Base-by-base conservation (phyloP, 257 asterid genomes). In the Eucommia ulmoides region DNA sequence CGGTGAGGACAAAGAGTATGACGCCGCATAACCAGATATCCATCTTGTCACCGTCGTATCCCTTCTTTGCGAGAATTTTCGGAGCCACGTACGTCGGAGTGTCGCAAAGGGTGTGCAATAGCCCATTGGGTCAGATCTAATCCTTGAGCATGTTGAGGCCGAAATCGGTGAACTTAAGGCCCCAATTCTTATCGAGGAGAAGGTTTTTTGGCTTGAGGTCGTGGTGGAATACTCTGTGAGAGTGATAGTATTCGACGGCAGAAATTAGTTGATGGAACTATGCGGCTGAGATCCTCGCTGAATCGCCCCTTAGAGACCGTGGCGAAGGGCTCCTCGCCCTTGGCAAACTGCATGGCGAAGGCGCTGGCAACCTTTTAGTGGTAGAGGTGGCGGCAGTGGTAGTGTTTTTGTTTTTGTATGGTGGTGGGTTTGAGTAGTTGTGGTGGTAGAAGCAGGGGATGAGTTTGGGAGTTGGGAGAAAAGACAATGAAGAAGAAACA, bases 51-150 rank as follows among this genome's bases (percentile, higher is more conserved):
- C 61, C 61, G 10, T 25, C 8, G 20, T 55, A 55, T 23, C 61
- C 61, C 29, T 55, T 55, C 45, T 45, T 44, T 20, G n/a, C 51
- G 22, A 55, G 61, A 0, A 55, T 55, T 45, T 55, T 52, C 24
- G 53, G 61, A 7, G 61, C 61, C 42, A 55, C 61, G 20, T 55
- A 55, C 8, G 61, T 52, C 1, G 61, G 61, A 24, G 61, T 55
- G n/a, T 45, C 61, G 24, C 61, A 55, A 0, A n/a, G n/a, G n/a
- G n/a, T n/a, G n/a, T n/a, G n/a, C n/a, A n/a, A n/a, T n/a, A n/a
- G n/a, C n/a, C n/a, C 53, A 3, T 55, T 52, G 46, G 61, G 53
- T 55, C 46, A 52, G 61, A 45, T 24, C 61, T 55, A 52, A 55
- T 55, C 61, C 33, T 22, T 6, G 0, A 55, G 52, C n/a, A 52